A percentile compares a stretch with the other conserved stretches of the same genome.
These are phyloP conservation scores for Aspergillus japonicus DNA, from an alignment of 2,329 filamentous ascomycete species.

Conservation along the genomic window DNA sequence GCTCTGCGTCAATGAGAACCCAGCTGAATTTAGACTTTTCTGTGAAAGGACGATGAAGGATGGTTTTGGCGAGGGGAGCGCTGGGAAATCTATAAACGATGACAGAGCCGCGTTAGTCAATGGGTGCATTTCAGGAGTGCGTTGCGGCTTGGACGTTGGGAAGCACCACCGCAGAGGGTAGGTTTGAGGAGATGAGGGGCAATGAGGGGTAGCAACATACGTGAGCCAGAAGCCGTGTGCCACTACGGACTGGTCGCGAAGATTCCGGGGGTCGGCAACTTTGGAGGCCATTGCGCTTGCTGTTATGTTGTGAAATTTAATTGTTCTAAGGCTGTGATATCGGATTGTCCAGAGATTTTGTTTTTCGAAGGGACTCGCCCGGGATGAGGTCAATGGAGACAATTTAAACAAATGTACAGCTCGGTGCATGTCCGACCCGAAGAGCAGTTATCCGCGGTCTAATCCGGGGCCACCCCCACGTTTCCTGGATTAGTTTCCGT, in stretches of 20 bases:
- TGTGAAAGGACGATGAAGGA: slow-evolving; percentile 30
- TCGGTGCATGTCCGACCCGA: not conserved
- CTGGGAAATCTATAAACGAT: slow-evolving; percentile 27
- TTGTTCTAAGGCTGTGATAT: too few species aligned
- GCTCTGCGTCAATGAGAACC: slow-evolving; percentile 43
- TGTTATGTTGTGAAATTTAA: too few species aligned
- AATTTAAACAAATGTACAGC: not conserved
- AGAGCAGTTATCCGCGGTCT: not conserved
- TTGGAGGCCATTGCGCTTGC: not conserved
- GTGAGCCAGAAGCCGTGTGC: slow-evolving; percentile 38
- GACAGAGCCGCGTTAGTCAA: not conserved
- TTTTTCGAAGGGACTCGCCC: not conserved
- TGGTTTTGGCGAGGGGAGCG: slow-evolving; percentile 31
- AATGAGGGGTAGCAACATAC: slow-evolving; percentile 24
- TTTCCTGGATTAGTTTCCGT: not conserved
- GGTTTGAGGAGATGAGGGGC: not conserved
- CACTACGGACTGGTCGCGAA: not conserved
- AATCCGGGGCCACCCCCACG: not conserved
- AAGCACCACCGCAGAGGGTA: not conserved
- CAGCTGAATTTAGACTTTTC: slow-evolving; percentile 30
- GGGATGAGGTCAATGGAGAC: not conserved
- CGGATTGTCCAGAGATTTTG: too few species aligned
- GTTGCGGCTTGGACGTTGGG: not conserved
- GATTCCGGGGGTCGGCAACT: not conserved
- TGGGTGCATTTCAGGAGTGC: not conserved